These are phyloP conservation scores for Sphaerobolus stellatus DNA, from an alignment of 1,284 basidiomycete genomes.

Conservation along the genomic window DNA sequence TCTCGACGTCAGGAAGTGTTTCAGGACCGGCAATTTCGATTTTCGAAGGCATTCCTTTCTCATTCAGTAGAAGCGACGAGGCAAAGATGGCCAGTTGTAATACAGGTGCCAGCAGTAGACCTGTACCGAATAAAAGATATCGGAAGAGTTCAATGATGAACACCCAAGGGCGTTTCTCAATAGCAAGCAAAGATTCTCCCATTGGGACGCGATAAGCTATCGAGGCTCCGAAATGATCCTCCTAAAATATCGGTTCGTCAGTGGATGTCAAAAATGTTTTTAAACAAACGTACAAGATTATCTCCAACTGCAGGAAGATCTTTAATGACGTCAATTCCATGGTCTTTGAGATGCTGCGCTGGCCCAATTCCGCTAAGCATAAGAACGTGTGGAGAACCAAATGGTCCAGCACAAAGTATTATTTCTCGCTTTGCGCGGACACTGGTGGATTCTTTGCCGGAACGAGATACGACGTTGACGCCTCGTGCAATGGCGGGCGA, in stretches of 20 bases:
- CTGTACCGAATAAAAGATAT: conserved; percentile 30
- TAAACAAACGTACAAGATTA: conserved; percentile 3
- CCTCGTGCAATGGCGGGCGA: conserved; percentile 14
- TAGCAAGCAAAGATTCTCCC: conserved; percentile 24
- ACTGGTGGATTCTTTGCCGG: background rate
- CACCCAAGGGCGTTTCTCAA: conserved; percentile 19
- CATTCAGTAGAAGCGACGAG: conserved; percentile 25
- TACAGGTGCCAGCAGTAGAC: conserved; percentile 31
- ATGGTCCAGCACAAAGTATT: conserved; percentile 33
- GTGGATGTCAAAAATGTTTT: conserved; percentile 13
- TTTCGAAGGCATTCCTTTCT: conserved; percentile 13
- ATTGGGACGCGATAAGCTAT: conserved; percentile 29
- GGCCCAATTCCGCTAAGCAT: conserved; percentile 22
- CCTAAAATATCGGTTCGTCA: conserved; percentile 17
- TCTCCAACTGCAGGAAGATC: conserved; percentile 7
- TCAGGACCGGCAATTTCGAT: conserved; percentile 20
- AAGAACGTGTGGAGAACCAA: conserved; percentile 33
- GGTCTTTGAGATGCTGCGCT: background rate
- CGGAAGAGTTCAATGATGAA: conserved; percentile 27
- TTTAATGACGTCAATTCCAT: conserved; percentile 2
- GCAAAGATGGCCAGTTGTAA: conserved; percentile 29
- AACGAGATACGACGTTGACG: conserved; percentile 9
- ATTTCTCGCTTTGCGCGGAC: conserved; percentile 29
- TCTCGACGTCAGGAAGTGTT: conserved; percentile 37
- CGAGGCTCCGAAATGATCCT: conserved; percentile 34